Evolutionary conservation across 2,329 filamentous ascomycete genomes (phyloP), one percentile per base, ranked within the genome.

Genomic region (Setomelanomma holmii): DNA sequence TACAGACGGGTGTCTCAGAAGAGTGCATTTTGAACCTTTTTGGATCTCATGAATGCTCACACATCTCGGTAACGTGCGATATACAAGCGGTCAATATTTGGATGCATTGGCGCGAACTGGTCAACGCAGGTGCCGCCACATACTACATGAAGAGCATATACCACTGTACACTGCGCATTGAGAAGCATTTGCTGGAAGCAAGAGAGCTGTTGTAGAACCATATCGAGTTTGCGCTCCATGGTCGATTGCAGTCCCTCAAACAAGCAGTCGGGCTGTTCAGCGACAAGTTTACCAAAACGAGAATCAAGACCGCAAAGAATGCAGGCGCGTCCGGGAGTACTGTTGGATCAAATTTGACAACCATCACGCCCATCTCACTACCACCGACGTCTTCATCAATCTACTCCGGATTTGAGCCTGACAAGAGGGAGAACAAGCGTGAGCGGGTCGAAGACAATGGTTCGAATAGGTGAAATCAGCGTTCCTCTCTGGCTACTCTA

Each of bases 71-170:
- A 4, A 55, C 52, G 14, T 55, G 47, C 44, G 53, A 55, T 34
- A 51, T 42, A 22, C 40, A 55, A 38, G 40, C 20, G 21, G 34
- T 55, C 38, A 49, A 51, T 21, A 51, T 55, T n/a, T 55, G 48
- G 45, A n/a, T 55, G 34, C 43, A 55, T 27, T 51, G 44, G 48
- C 52, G 44, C 40, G 44, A 55, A 39, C 41, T 55, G 21, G 48
- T 51, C 27, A 11, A 38, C 35, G 38, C 49, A 17, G 45, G 40
- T 23, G 35, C 4, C 21, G 40, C 41, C 6, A 4, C 54, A 46
- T 52, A 55, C 36, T 51, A 56, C 38, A 52, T 56, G 40, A 51
- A 51, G 45, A 55, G 53, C 48, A 51, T 55, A 23, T 49, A 36
- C 45, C 40, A 56, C 42, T 49, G 44, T 27, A 52, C 49, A 14